These are phyloP conservation scores for Iris pallida DNA, from an alignment of 116 monocot genomes.

Conservation along the genomic window DNA sequence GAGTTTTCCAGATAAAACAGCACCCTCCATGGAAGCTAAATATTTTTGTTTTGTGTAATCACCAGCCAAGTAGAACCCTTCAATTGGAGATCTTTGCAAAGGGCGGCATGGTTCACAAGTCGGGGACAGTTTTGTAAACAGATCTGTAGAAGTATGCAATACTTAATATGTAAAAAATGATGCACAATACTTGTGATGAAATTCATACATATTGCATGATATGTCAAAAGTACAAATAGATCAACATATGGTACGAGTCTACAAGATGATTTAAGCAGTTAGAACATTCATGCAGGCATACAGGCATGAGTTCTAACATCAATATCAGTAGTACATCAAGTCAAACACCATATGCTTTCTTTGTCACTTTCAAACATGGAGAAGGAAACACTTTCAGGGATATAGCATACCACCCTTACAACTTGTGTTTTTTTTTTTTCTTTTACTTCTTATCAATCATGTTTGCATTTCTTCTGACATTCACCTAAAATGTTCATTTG, in stretches of 20 bases:
- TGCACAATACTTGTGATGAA: not conserved
- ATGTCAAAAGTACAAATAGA: not conserved
- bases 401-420: too few relatives aligned
- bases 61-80: constrained; percentile 90
- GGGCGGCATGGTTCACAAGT: constrained; percentile 95
- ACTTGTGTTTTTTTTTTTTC: too few relatives aligned
- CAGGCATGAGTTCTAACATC: not conserved
- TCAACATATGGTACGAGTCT: not conserved
- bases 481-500: too few relatives aligned
- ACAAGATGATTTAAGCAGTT: too few relatives aligned
- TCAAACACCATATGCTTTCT: too few relatives aligned
- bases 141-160: constrained; percentile 42
- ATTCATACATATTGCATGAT: not conserved
- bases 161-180: not conserved
- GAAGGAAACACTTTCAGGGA: too few relatives aligned
- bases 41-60: constrained; percentile 99
- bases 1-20: constrained; percentile 95
- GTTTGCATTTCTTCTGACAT: too few relatives aligned
- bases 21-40: constrained; percentile 98
- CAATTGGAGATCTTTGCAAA: constrained; percentile 83
- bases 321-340: not conserved
- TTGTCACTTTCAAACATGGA: too few relatives aligned
- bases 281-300: too few relatives aligned
- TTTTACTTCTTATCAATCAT: too few relatives aligned
- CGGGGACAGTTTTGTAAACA: constrained; percentile 93